Percentiles rank a stretch among this genome's conserved stretches.
These are phyloP conservation scores for Candida sanyaensis DNA, from an alignment of 1,139 yeast species.

Conservation along the genomic window DNA sequence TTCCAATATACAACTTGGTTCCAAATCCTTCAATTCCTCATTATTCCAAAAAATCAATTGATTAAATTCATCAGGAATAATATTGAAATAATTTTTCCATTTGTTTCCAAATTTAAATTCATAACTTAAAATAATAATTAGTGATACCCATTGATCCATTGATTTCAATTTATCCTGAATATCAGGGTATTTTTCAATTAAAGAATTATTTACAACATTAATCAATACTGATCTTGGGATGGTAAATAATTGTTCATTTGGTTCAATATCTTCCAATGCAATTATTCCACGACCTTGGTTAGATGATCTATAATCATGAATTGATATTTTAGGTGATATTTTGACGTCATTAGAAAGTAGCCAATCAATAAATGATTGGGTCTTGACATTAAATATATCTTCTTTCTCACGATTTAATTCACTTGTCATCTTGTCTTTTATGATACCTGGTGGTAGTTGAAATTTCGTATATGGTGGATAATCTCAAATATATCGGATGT, in stretches of 20 bases:
- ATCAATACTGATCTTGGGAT: constrained; percentile 64
- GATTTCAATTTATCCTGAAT: constrained; percentile 34
- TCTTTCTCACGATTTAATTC: neutral
- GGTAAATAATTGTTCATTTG: constrained; percentile 64
- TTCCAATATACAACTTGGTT: constrained; percentile 69
- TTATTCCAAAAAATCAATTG: constrained; percentile 82
- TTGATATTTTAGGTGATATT: constrained; percentile 55
- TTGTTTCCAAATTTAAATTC: constrained; percentile 47
- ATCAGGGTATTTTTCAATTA: constrained; percentile 36
- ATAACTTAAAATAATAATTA: constrained; percentile 66
- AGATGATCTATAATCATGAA: constrained; percentile 58
- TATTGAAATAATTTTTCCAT: constrained; percentile 72
- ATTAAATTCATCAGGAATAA: constrained; percentile 66
- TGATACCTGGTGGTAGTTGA: no score
- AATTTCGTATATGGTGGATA: no score
- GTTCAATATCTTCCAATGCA: constrained; percentile 59
- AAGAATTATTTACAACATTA: constrained; percentile 57
- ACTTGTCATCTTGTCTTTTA: neutral
- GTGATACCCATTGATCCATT: constrained; percentile 74
- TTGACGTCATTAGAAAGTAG: constrained; percentile 42
- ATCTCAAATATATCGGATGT: no score
- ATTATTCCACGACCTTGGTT: constrained; percentile 80
- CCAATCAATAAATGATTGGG: constrained; percentile 56
- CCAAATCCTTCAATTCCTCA: constrained; percentile 48
- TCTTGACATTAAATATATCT: constrained; percentile 16